Conservation (phyloP, 331 rosid genomes). For the Prunus yedoensis region DNA sequence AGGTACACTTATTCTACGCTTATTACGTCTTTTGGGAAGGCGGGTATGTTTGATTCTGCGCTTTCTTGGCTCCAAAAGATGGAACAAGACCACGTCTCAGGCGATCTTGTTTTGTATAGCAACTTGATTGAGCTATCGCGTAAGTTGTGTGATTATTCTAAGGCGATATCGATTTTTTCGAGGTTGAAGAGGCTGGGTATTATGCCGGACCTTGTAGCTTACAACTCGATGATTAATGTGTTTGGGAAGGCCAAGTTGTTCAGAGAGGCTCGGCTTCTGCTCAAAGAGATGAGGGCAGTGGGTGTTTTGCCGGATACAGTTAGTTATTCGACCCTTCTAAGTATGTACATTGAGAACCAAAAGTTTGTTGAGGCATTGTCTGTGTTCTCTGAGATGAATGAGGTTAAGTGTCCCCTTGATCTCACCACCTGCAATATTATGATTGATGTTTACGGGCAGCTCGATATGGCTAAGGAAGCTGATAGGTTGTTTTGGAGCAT, state of each 20-base stretch:
- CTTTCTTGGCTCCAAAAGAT: conserved; percentile 84
- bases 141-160: conserved; percentile 71
- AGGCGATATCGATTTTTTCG: conserved; percentile 75
- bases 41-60: conserved; percentile 79
- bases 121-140: conserved; percentile 86
- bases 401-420: conserved; percentile 56
- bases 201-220: conserved; percentile 72
- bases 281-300: conserved; percentile 66
- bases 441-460: conserved; percentile 96
- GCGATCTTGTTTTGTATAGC: conserved; percentile 85
- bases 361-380: conserved; percentile 87
- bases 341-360: conserved; percentile 66
- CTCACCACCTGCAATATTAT: conserved; percentile 77
- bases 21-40: conserved; percentile 76
- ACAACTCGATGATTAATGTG: conserved; percentile 81
- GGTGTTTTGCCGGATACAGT: conserved; percentile 64
- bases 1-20: conserved; percentile 89
- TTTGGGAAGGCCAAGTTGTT: conserved; percentile 87
- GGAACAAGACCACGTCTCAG: conserved; percentile 81
- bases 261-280: conserved; percentile 68
- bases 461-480: conserved; percentile 89
- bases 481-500: conserved; percentile 91
- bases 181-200: conserved; percentile 56
- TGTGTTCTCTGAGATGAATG: conserved; percentile 73
- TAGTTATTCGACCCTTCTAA: conserved; percentile 72